phyloP scores from a whole-genome alignment of 202 grass and related monocot species.

The Setaria viridis region DNA sequence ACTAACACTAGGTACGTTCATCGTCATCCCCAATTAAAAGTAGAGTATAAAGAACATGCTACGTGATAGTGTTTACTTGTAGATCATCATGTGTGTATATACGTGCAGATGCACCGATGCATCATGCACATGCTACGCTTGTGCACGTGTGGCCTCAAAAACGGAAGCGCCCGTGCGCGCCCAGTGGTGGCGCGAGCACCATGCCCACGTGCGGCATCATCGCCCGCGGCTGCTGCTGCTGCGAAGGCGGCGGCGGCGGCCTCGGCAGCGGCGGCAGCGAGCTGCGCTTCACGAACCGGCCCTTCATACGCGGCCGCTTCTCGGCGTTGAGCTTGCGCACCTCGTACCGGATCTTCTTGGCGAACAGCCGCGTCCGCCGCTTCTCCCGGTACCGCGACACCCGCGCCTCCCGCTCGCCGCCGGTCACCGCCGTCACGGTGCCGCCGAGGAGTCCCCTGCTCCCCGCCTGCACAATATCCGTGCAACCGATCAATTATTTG shows the following conservation, averaged over 20 bases:
- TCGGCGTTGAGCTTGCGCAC: constrained; percentile 97
- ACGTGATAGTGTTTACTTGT: constrained; percentile 3
- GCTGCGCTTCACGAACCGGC: constrained; percentile 85
- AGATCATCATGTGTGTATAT: neutral
- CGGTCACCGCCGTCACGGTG: constrained; percentile 47
- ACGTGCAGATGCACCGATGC: constrained; percentile 24
- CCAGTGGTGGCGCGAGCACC: constrained; percentile 38
- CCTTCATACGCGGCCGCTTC: constrained; percentile 98
- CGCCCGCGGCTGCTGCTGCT: constrained; percentile 10
- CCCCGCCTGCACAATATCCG: constrained; percentile 40
- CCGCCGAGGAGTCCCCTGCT: constrained; percentile 38
- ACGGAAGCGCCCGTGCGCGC: constrained; percentile 44
- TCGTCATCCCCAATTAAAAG: constrained; percentile 6
- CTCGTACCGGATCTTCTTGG: constrained; percentile 98
- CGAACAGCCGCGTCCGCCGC: constrained; percentile 85
- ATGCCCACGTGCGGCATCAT: constrained; percentile 33
- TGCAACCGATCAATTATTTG: neutral
- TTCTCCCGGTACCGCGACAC: constrained; percentile 95
- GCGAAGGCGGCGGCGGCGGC: neutral
- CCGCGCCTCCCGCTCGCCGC: constrained; percentile 77
- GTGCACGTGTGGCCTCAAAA: constrained; percentile 35
- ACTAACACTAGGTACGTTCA: constrained; percentile 33
- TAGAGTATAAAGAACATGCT: constrained; percentile 42
- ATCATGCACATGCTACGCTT: neutral
- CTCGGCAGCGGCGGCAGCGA: constrained; percentile 46